Conservation (phyloP, 2,329 filamentous ascomycete genomes). For the Gaeumannomyces tritici region DNA sequence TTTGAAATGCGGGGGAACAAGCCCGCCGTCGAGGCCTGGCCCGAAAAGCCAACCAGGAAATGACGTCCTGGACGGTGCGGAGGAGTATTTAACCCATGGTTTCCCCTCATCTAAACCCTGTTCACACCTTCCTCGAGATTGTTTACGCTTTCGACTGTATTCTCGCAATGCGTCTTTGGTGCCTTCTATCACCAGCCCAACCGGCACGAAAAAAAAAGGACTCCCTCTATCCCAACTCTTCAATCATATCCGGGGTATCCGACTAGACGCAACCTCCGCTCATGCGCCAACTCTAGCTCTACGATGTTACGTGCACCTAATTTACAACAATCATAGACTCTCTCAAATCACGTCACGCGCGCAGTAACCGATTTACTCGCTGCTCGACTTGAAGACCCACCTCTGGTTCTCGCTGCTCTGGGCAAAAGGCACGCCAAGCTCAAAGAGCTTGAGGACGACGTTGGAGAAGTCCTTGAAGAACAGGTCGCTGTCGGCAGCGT, state of each 20-base stretch:
- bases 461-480: conserved; percentile 93
- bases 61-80: neutral
- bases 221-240: neutral
- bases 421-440: conserved; percentile 86
- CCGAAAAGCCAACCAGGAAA: neutral
- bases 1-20: neutral
- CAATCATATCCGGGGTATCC: neutral
- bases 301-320: neutral
- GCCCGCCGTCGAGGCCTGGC: neutral
- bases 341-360: neutral
- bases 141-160: neutral
- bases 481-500: conserved; percentile 78
- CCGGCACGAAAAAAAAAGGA: no score
- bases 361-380: conserved; percentile 25
- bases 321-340: neutral
- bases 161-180: neutral
- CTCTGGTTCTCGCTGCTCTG: conserved; percentile 45
- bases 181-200: neutral
- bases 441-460: conserved; percentile 74
- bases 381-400: conserved; percentile 54
- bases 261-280: neutral
- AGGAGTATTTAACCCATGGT: neutral
- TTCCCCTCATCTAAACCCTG: neutral
- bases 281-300: neutral
- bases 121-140: neutral